Conservation (phyloP, 2,329 filamentous ascomycete species). For the Colletotrichum gigasporum region DNA sequence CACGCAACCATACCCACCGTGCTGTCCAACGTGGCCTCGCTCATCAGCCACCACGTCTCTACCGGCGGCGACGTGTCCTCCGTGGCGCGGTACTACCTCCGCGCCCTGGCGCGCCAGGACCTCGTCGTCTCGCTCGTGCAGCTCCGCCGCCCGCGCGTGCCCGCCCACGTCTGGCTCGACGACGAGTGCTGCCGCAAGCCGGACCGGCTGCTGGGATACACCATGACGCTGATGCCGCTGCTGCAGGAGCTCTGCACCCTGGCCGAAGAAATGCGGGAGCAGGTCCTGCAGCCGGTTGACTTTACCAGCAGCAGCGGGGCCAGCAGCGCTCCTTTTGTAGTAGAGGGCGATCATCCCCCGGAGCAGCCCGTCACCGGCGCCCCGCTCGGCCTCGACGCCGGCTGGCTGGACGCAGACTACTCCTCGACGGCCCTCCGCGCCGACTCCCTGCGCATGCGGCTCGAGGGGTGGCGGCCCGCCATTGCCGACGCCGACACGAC, state of each 20-base stretch:
- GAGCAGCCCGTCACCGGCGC: no score
- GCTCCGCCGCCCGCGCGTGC: slow-evolving; percentile 35
- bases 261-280: slow-evolving; percentile 38
- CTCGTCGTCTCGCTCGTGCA: slow-evolving; percentile 40
- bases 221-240: slow-evolving; percentile 40
- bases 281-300: background rate
- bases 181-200: slow-evolving; percentile 33
- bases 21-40: slow-evolving; percentile 36
- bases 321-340: no score
- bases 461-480: slow-evolving; percentile 38
- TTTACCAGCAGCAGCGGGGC: no score
- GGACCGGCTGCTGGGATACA: slow-evolving; percentile 44
- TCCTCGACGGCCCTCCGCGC: slow-evolving; percentile 29
- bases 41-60: slow-evolving; percentile 38
- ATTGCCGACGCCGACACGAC: slow-evolving; percentile 32
- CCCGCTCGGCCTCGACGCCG: background rate
- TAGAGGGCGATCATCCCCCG: no score
- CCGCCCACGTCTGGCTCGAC: slow-evolving; percentile 39
- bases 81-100: slow-evolving; percentile 42
- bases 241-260: slow-evolving; percentile 39
- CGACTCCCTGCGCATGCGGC: slow-evolving; percentile 31
- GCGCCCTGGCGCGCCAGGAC: slow-evolving; percentile 42
- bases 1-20: slow-evolving; percentile 36
- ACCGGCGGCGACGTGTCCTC: slow-evolving; percentile 36
- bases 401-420: background rate